A percentile compares a stretch with the other conserved stretches of the same genome.
These are phyloP conservation scores for Didymella pinodella DNA, from an alignment of 2,329 filamentous ascomycete species.

Conservation along the genomic window DNA sequence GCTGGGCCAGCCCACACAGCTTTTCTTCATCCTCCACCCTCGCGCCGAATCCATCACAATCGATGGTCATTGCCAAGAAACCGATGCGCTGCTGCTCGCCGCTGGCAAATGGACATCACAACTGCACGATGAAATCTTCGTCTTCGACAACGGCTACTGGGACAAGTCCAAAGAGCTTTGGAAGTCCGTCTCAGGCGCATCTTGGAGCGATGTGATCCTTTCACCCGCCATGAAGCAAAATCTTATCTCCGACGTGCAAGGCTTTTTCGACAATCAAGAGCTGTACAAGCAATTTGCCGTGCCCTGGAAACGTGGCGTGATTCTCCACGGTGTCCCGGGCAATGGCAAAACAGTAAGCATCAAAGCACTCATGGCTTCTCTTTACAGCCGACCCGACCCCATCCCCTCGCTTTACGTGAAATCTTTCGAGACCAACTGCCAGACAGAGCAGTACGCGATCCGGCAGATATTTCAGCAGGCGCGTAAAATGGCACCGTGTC, in stretches of 20 bases:
- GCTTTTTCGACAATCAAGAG: conserved; percentile 57
- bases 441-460: conserved; percentile 62
- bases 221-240: conserved; percentile 67
- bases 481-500: conserved; percentile 68
- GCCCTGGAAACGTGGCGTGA: conserved; percentile 59
- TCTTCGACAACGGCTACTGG: conserved; percentile 70
- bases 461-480: conserved; percentile 57
- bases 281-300: conserved; percentile 55
- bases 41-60: conserved; percentile 20
- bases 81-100: conserved; percentile 62
- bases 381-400: conserved; percentile 60
- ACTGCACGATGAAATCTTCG: conserved; percentile 69
- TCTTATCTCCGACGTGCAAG: conserved; percentile 68
- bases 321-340: conserved; percentile 63
- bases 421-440: conserved; percentile 55
- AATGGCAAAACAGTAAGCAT: conserved; percentile 75
- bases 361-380: conserved; percentile 71
- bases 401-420: conserved; percentile 65
- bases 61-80: conserved; percentile 35
- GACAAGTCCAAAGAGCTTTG: conserved; percentile 67
- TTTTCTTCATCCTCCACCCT: conserved; percentile 35
- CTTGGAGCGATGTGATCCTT: conserved; percentile 73
- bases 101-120: conserved; percentile 64
- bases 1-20: conserved; percentile 32
- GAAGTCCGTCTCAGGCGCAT: conserved; percentile 51